Percentiles rank a stretch among this genome's conserved stretches.
Conservation (phyloP, 306 rosid genomes). For the Hippophae gyantsensis region DNA sequence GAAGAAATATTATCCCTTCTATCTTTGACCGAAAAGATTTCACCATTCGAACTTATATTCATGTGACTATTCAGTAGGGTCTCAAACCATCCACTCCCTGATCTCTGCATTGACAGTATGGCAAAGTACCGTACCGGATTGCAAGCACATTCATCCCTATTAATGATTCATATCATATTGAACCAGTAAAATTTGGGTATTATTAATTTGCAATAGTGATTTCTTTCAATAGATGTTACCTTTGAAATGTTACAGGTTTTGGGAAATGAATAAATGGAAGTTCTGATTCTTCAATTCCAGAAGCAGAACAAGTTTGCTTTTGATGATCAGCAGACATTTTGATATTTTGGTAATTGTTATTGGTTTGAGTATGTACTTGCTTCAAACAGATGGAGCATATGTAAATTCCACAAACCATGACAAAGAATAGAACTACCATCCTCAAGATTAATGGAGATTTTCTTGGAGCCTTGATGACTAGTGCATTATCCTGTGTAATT, state of each 20-base stretch:
- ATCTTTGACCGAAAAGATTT: constrained; percentile 16
- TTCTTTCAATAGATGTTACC: constrained; percentile 18
- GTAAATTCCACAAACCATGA: constrained; percentile 38
- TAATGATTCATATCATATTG: background rate
- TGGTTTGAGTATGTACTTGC: constrained; percentile 20
- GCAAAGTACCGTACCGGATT: constrained; percentile 27
- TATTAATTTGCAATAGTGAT: background rate
- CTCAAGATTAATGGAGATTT: constrained; percentile 40
- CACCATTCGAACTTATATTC: constrained; percentile 28
- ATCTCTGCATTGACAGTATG: constrained; percentile 31
- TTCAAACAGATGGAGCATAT: constrained; percentile 30
- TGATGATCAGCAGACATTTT: constrained; percentile 12
- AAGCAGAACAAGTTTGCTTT: constrained; percentile 25
- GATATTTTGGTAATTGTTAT: constrained; percentile 18
- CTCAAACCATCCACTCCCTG: constrained; percentile 36
- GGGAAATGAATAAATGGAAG: constrained; percentile 51
- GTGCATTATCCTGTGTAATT: constrained; percentile 31
- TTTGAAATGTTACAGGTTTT: constrained; percentile 39
- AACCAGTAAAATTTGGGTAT: background rate
- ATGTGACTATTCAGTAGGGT: constrained; percentile 23
- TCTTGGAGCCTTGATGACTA: constrained; percentile 36
- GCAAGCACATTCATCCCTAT: constrained; percentile 24
- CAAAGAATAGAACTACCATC: constrained; percentile 29
- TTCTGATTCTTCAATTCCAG: constrained; percentile 27
- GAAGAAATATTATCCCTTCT: constrained; percentile 22